Evolutionary conservation across 108 stramenopile species (phyloP).

Genomic region (Seminavis robusta): DNA sequence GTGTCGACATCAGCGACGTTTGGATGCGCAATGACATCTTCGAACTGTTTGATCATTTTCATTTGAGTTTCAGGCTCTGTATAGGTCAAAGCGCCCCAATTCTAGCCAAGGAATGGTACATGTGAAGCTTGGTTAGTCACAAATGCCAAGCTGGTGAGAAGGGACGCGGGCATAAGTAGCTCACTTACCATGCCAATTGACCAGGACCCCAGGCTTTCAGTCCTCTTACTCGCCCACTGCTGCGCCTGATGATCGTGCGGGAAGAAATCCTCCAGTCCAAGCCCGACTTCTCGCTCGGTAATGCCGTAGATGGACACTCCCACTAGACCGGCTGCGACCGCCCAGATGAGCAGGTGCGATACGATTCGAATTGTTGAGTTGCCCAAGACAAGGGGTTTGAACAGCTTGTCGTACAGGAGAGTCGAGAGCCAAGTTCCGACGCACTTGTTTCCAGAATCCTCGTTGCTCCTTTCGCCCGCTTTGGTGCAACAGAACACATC

Average conservation of each 20-base stretch:
- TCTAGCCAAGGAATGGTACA: too few species aligned
- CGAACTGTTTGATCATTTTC: constrained; percentile 47
- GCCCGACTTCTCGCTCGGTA: constrained; percentile 25
- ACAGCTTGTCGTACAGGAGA: constrained; percentile 29
- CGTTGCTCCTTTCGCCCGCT: background rate
- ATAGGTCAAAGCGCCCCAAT: constrained; percentile 41
- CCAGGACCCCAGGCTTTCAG: constrained; percentile 37
- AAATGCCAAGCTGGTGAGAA: too few species aligned
- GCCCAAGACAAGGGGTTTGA: constrained; percentile 27
- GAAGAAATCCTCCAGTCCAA: constrained; percentile 54
- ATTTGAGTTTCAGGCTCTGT: constrained; percentile 29
- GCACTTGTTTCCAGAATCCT: constrained; percentile 1
- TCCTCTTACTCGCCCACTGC: constrained; percentile 29
- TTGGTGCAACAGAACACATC: constrained; percentile 33
- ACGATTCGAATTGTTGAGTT: background rate
- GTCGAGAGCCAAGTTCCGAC: constrained; percentile 1
- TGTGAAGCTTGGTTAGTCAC: too few species aligned
- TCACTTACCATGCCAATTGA: constrained; percentile 30
- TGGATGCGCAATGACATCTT: constrained; percentile 27
- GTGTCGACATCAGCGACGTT: constrained; percentile 36
- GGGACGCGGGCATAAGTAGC: too few species aligned
- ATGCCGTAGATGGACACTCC: constrained; percentile 29
- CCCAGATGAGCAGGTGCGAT: constrained; percentile 16
- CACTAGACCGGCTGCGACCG: constrained; percentile 18
- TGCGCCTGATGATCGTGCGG: constrained; percentile 28